Percentiles rank a stretch among this genome's conserved stretches.
Conservation (phyloP, 768 basidiomycete genomes). For the Tricholoma bakamatsutake region DNA sequence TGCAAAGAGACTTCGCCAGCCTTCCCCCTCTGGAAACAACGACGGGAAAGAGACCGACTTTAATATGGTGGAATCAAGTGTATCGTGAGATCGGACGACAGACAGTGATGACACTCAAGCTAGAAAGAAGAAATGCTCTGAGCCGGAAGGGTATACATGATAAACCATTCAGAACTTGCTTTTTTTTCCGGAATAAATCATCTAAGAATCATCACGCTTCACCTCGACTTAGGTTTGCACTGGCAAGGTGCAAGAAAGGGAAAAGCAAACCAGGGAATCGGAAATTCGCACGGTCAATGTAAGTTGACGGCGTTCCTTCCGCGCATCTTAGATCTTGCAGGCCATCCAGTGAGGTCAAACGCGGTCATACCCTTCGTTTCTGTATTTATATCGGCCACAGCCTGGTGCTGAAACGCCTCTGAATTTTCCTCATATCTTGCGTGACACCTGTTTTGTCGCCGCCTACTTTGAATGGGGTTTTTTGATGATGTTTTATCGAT, state of each 20-base stretch:
- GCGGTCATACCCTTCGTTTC: conserved; percentile 9
- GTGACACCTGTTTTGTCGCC: conserved; percentile 10
- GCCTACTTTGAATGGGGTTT: conserved; percentile 19
- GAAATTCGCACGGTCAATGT: conserved; percentile 19
- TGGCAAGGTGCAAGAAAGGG: no score
- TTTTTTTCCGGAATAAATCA: no score
- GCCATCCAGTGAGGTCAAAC: neutral
- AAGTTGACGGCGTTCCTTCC: conserved; percentile 14
- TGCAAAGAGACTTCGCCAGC: conserved; percentile 2
- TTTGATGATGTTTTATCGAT: conserved; percentile 24
- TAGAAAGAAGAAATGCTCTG: no score
- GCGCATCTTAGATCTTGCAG: conserved; percentile 18
- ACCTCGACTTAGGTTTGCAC: no score
- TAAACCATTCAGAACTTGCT: no score
- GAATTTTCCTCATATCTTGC: neutral
- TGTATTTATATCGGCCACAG: conserved; percentile 20
- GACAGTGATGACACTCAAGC: no score
- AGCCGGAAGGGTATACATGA: no score
- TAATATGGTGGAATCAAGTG: no score
- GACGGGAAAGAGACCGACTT: no score
- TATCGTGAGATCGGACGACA: no score
- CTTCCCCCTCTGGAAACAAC: neutral
- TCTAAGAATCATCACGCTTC: neutral
- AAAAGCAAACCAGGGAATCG: conserved; percentile 8
- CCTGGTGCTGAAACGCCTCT: conserved; percentile 10